A percentile compares a stretch with the other conserved stretches of the same genome.
Evolutionary conservation across 169 alveolate genomes (phyloP).

Genomic region (Cryptosporidium tyzzeri): DNA sequence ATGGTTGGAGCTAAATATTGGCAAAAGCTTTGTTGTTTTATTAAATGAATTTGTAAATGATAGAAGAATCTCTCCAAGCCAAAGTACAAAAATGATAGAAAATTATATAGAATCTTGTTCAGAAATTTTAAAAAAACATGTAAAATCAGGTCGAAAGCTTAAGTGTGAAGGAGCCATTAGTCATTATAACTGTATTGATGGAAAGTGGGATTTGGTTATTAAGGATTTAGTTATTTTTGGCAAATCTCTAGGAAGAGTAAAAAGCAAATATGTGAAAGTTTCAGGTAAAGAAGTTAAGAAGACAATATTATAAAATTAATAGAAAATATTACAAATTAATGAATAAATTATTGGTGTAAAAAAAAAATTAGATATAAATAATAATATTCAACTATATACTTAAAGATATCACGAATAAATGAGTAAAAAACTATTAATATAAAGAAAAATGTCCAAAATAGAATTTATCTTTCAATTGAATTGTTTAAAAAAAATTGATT

Average conservation of each 20-base stretch:
- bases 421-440: no score
- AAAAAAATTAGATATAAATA: no score
- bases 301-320: neutral
- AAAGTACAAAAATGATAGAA: constrained; percentile 43
- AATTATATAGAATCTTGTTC: constrained; percentile 39
- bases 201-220: constrained; percentile 36
- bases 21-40: constrained; percentile 36
- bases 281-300: constrained; percentile 24
- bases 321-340: neutral
- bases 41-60: constrained; percentile 42
- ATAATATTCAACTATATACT: no score
- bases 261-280: constrained; percentile 39
- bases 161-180: constrained; percentile 28
- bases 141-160: constrained; percentile 50
- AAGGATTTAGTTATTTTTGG: constrained; percentile 42
- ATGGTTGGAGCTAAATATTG: constrained; percentile 63
- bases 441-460: neutral
- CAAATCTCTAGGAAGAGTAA: constrained; percentile 59
- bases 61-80: constrained; percentile 16
- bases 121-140: constrained; percentile 26
- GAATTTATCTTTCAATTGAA: neutral
- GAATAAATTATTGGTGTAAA: no score
- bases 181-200: constrained; percentile 64
- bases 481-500: neutral
- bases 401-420: no score